phyloP scores from a whole-genome alignment of 305 asterid genomes.

The Euphrasia arctica region DNA sequence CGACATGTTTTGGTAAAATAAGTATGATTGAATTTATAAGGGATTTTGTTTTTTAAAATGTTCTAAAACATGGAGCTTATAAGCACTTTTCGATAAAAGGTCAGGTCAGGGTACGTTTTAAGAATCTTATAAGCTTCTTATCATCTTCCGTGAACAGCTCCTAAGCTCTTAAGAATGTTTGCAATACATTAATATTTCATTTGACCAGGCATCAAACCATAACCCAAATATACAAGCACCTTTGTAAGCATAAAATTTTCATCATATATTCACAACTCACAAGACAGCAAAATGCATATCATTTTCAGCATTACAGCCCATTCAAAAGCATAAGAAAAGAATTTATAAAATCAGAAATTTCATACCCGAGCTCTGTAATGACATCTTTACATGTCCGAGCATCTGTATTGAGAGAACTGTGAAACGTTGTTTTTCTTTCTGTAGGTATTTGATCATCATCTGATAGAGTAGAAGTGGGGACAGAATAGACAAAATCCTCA shows the following conservation, averaged over 20 bases:
- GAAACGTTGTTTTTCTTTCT: constrained; percentile 50
- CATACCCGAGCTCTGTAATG: constrained; percentile 96
- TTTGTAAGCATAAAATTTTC: background rate
- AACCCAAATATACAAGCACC: constrained; percentile 5
- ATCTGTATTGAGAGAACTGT: constrained; percentile 76
- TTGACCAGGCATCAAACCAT: constrained; percentile 5
- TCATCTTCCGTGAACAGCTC: too few species aligned
- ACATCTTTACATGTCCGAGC: constrained; percentile 97
- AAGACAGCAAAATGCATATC: constrained; percentile 9
- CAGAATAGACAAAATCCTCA: constrained; percentile 43
- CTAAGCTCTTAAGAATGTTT: background rate
- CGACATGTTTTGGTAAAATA: too few species aligned
- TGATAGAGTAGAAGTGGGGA: constrained; percentile 52
- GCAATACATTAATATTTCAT: background rate
- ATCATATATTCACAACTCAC: constrained; percentile 14
- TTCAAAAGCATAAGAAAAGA: constrained; percentile 16
- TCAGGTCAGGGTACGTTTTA: too few species aligned
- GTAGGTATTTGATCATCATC: constrained; percentile 70
- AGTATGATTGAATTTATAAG: too few species aligned
- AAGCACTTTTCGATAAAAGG: too few species aligned
- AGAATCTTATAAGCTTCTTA: too few species aligned
- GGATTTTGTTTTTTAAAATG: too few species aligned
- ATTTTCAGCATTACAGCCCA: constrained; percentile 1
- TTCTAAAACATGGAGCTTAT: too few species aligned
- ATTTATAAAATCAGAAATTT: constrained; percentile 22